These are phyloP conservation scores for Hydnomerulius pinastri DNA, from an alignment of 768 basidiomycete genomes.

Conservation along the genomic window DNA sequence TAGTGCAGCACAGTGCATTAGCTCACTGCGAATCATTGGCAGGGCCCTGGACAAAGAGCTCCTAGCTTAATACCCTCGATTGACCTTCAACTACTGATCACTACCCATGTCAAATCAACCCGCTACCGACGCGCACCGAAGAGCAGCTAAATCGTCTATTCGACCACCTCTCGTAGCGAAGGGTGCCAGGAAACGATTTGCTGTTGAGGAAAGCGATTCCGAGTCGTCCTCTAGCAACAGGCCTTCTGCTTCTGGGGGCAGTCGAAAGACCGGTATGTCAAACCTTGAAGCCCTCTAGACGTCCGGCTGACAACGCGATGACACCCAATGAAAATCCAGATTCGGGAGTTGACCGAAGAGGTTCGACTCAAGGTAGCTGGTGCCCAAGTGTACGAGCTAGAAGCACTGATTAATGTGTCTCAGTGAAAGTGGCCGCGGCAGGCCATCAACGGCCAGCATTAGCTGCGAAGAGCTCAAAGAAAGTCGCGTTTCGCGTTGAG, in stretches of 20 bases:
- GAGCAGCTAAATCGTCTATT: constrained; percentile 1
- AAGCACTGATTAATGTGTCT: not conserved
- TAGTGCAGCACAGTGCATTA: too few relatives aligned
- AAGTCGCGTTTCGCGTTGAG: constrained; percentile 16
- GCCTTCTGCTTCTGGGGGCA: not conserved
- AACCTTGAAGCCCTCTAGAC: too few relatives aligned
- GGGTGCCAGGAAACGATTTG: constrained; percentile 18
- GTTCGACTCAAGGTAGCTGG: constrained; percentile 5
- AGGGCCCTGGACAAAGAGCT: too few relatives aligned
- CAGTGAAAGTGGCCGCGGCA: constrained; percentile 5
- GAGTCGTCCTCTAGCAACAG: constrained; percentile 11
- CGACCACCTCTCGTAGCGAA: constrained; percentile 1
- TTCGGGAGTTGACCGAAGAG: constrained; percentile 2
- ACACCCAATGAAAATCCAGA: constrained; percentile 16
- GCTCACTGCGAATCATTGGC: too few relatives aligned
- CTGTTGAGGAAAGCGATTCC: not conserved
- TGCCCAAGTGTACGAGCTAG: not conserved
- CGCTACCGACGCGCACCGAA: not conserved
- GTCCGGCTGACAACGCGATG: not conserved
- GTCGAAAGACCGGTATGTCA: constrained; percentile 14
- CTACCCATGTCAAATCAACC: constrained; percentile 2
- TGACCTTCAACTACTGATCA: not conserved
- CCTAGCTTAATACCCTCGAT: too few relatives aligned
- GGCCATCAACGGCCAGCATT: not conserved
- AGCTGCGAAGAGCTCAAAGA: constrained; percentile 5